Evolutionary conservation across 495 filamentous ascomycete species (phyloP), one percentile per base, ranked within the genome.

Genomic region (Lentithecium fluviatile): DNA sequence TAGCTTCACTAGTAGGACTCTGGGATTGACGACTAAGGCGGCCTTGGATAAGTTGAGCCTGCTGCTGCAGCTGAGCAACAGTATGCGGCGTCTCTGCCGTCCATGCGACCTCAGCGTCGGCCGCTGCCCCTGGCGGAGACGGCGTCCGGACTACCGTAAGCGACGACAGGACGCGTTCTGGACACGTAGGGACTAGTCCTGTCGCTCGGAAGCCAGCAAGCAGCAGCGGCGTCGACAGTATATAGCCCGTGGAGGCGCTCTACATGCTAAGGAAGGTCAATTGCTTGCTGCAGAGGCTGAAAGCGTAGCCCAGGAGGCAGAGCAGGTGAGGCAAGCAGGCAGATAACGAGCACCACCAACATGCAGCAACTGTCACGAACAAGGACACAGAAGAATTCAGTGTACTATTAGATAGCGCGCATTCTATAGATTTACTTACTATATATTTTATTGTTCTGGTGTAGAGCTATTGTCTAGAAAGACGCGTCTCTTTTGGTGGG

Each of bases 241-340:
- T 32, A 32, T 32, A 32, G 29, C 29, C 29, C 29, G 29, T 32
- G 10, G 29, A 32, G 29, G 29, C 6, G 46, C 13, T 24, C 24
- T 49, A 15, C 7, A 15, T 4, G 24, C 19, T 8, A 17, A 38
- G 17, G 49, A 52, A 23, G n/a, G 17, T 37, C 19, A 23, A 17
- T 52, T 52, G 25, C 49, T 52, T 52, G 49, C 32, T 52, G 6
- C 25, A 23, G 25, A 34, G 32, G 17, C 25, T 23, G 3, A 24
- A 49, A 49, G 24, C 6, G 21, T 23, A 23, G 6, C 19, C 19
- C 24, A 23, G 24, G 6, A 29, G 46, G 21, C 19, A 21, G 46
- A 43, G 40, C 13, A 43, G 40, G 40, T 6, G 15, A 6, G 15
- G 40, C 40, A 15, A 6, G 5, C 40, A 43, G 6, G 15, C 15